Evolutionary conservation across 2,329 filamentous ascomycete species (phyloP).

Genomic region (Diaporthe vaccinii): DNA sequence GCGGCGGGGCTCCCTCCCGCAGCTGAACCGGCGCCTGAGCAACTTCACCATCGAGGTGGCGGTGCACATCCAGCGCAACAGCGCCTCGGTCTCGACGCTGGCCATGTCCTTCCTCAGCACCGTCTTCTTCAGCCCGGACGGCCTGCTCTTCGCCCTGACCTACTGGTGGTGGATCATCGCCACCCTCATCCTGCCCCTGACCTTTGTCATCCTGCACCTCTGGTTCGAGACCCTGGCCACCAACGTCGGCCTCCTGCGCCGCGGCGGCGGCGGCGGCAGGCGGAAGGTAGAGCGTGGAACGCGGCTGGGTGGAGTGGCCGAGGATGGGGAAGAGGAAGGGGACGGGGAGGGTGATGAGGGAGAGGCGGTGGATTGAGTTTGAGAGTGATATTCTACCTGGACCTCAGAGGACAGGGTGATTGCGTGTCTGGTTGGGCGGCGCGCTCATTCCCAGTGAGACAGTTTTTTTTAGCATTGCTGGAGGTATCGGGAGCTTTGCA

Average conservation of each 20-base stretch:
- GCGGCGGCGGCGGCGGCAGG: not conserved
- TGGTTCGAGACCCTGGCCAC: constrained; percentile 39
- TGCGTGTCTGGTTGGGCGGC: too few species aligned
- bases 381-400: not conserved
- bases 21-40: constrained; percentile 39
- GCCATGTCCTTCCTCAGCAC: constrained; percentile 40
- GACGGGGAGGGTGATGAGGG: not conserved
- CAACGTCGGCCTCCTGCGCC: constrained; percentile 33
- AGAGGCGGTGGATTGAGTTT: not conserved
- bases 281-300: not conserved
- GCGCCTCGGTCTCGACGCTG: constrained; percentile 38
- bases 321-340: constrained; percentile 26
- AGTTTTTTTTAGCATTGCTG: not conserved
- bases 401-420: not conserved
- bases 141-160: constrained; percentile 38
- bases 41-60: constrained; percentile 40
- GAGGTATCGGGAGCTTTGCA: not conserved
- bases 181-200: constrained; percentile 38
- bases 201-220: constrained; percentile 38
- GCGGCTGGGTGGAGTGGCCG: constrained; percentile 33
- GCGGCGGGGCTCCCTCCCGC: constrained; percentile 38
- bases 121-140: constrained; percentile 41
- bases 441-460: not conserved
- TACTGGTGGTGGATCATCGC: constrained; percentile 42
- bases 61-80: constrained; percentile 39